These are phyloP conservation scores for barley (Hordeum vulgare) DNA, from an alignment of 176 grass and related monocot genomes.

Conservation along the genomic window MorexV3_pseudomolecules_assembly NC_058522.1:419244093-419244592, in stretches of 20 bases:
- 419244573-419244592: slow-evolving; percentile 97
- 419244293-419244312: slow-evolving; percentile 96
- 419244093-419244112: slow-evolving; percentile 51
- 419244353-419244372: slow-evolving; percentile 55
- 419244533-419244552: slow-evolving; percentile 91
- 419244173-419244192: slow-evolving; percentile 91
- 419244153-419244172: slow-evolving; percentile 93
- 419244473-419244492: slow-evolving; percentile 54
- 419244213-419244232: slow-evolving; percentile 74
- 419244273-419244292: slow-evolving; percentile 58
- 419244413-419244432: slow-evolving; percentile 43
- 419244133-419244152: slow-evolving; percentile 40
- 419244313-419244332: slow-evolving; percentile 84
- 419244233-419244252: slow-evolving; percentile 97
- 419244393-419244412: slow-evolving; percentile 64
- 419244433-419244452: slow-evolving; percentile 61
- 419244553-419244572: slow-evolving; percentile 59
- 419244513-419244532: slow-evolving; percentile 55
- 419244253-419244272: slow-evolving; percentile 85
- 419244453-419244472: slow-evolving; percentile 70
- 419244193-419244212: slow-evolving; percentile 80
- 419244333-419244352: slow-evolving; percentile 79
- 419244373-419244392: slow-evolving; percentile 47
- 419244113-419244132: slow-evolving; percentile 33
- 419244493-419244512: slow-evolving; percentile 41